Conservation (phyloP, 345 rosid species). For the Lepidium aucheri region DNA sequence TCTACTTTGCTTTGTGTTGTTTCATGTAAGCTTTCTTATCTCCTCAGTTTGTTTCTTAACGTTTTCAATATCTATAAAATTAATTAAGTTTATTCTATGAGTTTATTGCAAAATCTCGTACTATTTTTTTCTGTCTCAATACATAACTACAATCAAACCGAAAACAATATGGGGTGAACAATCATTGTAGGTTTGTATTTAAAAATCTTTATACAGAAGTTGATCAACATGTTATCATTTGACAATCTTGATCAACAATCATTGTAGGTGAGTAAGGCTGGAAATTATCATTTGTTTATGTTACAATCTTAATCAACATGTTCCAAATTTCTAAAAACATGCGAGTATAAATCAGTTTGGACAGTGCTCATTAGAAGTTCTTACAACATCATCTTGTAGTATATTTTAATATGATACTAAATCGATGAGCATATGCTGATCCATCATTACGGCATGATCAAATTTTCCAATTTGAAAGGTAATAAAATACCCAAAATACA, state of each 20-base stretch:
- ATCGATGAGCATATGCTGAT: slow-evolving; percentile 11
- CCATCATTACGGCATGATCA: slow-evolving; percentile 17
- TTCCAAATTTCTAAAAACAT: not conserved
- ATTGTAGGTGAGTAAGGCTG: too few species aligned
- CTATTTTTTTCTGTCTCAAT: not conserved
- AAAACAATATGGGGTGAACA: too few species aligned
- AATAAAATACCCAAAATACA: not conserved
- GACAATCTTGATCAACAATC: not conserved
- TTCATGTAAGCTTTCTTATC: slow-evolving; percentile 3
- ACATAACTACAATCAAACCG: not conserved
- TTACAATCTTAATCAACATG: slow-evolving; percentile 13
- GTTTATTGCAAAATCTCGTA: not conserved
- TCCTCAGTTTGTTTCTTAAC: not conserved
- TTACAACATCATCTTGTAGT: too few species aligned
- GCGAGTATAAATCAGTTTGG: slow-evolving; percentile 2
- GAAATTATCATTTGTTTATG: not conserved
- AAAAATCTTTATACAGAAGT: not conserved
- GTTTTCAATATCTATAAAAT: not conserved
- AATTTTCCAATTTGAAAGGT: not conserved
- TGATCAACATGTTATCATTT: not conserved
- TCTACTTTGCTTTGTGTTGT: not conserved
- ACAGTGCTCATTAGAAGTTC: not conserved
- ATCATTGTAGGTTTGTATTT: not conserved
- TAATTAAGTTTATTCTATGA: slow-evolving; percentile 2
- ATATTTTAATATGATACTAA: not conserved